Conservation (phyloP, 305 asterid species). For the Coffea humblotiana region DNA sequence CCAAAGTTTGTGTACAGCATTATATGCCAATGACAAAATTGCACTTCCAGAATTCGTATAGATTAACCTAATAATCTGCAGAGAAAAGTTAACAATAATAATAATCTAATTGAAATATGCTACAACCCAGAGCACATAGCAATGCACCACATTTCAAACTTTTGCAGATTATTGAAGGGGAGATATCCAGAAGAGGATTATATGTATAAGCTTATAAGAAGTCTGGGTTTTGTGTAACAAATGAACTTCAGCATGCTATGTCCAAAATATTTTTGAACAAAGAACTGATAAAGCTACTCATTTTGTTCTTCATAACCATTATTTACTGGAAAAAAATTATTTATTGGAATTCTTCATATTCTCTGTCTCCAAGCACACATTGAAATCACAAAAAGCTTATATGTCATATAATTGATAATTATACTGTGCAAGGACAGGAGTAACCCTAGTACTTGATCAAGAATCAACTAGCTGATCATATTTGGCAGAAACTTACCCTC, state of each 20-base stretch:
- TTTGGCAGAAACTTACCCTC: conserved; percentile 39
- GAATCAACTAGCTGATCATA: background rate
- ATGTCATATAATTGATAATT: background rate
- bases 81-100: conserved; percentile 9
- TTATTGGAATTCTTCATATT: background rate
- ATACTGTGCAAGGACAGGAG: background rate
- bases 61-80: conserved; percentile 58
- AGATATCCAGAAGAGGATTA: too few species aligned
- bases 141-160: background rate
- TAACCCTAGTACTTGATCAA: background rate
- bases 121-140: background rate
- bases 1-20: conserved; percentile 79
- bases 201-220: background rate
- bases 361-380: background rate
- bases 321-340: background rate
- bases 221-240: background rate
- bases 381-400: background rate
- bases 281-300: background rate
- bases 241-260: background rate
- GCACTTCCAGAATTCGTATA: conserved; percentile 66
- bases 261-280: background rate
- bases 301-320: background rate
- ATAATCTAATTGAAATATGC: background rate
- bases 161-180: background rate
- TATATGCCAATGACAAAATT: conserved; percentile 58